Conservation (phyloP, 129 eudicot species). For the Apium graveolens region DNA sequence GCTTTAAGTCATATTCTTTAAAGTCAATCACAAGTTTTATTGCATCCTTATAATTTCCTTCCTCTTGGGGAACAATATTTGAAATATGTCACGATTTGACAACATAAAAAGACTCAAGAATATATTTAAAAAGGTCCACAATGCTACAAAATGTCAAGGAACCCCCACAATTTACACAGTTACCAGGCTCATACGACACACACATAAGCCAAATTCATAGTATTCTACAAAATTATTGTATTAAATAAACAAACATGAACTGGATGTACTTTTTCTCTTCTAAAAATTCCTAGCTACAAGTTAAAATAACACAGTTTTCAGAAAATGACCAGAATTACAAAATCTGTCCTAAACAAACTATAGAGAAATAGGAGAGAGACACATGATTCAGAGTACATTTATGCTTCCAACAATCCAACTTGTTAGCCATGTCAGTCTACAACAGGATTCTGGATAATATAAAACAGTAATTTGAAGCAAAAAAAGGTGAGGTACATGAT, state of each 20-base stretch:
- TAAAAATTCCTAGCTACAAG: neutral
- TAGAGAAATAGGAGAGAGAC: neutral
- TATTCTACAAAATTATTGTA: neutral
- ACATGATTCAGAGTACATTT: neutral
- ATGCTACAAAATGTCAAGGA: neutral
- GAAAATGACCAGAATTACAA: neutral
- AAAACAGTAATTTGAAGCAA: neutral
- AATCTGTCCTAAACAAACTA: neutral
- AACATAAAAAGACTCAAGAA: neutral
- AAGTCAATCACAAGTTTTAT: conserved; percentile 62
- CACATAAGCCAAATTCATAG: neutral
- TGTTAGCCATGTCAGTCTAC: neutral
- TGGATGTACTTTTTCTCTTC: neutral
- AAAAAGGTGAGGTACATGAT: neutral
- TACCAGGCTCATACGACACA: neutral
- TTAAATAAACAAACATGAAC: neutral
- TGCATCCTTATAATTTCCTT: conserved; percentile 67
- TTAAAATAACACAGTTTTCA: neutral
- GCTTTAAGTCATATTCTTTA: conserved; percentile 62
- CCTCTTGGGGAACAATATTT: conserved; percentile 33
- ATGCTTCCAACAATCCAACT: neutral
- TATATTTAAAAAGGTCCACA: neutral
- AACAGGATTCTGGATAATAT: neutral
- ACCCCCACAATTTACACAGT: neutral
- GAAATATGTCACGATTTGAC: neutral